Evolutionary conservation across 2,329 filamentous ascomycete species (phyloP).

Genomic region (Penicillium janthinellum): DNA sequence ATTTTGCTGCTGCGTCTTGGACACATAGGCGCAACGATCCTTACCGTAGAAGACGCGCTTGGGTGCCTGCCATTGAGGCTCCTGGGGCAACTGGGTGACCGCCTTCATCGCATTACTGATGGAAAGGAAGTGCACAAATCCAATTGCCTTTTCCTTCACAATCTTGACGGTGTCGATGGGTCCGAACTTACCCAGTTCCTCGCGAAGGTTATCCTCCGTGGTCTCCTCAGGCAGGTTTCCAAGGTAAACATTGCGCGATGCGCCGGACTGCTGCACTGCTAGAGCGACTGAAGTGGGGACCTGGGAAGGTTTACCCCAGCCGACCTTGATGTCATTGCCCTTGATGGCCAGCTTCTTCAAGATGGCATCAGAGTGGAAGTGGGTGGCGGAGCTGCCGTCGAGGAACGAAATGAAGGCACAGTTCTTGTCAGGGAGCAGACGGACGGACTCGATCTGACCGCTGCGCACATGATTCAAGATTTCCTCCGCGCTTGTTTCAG

Average conservation of each 20-base stretch:
- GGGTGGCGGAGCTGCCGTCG: slow-evolving; percentile 94
- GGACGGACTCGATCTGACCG: slow-evolving; percentile 98
- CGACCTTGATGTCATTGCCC: slow-evolving; percentile 98
- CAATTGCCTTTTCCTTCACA: slow-evolving; percentile 96
- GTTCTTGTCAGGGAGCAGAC: slow-evolving; percentile 96
- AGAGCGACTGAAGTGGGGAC: slow-evolving; percentile 97
- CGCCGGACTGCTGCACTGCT: slow-evolving; percentile 94
- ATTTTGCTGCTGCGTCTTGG: slow-evolving; percentile 99
- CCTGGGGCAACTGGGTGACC: slow-evolving; percentile 91
- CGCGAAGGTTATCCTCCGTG: slow-evolving; percentile 85
- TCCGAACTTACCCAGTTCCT: slow-evolving; percentile 94
- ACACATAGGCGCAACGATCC: slow-evolving; percentile 96
- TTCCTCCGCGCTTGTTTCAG: slow-evolving; percentile 94
- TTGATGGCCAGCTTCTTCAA: slow-evolving; percentile 99
- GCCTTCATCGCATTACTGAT: slow-evolving; percentile 99
- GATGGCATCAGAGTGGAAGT: slow-evolving; percentile 99
- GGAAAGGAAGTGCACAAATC: slow-evolving; percentile 95
- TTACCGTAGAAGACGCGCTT: slow-evolving; percentile 98
- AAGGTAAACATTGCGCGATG: slow-evolving; percentile 94
- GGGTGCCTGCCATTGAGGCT: slow-evolving; percentile 90
- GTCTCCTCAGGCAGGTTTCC: slow-evolving; percentile 91
- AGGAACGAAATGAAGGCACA: slow-evolving; percentile 99
- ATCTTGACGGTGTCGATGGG: slow-evolving; percentile 97
- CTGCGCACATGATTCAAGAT: slow-evolving; percentile 94
- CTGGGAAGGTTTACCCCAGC: slow-evolving; percentile 98